Percentiles rank a stretch among this genome's conserved stretches.
Evolutionary conservation across 805 yeast species (phyloP).

Genomic region (Pichia gijzeniarum): DNA sequence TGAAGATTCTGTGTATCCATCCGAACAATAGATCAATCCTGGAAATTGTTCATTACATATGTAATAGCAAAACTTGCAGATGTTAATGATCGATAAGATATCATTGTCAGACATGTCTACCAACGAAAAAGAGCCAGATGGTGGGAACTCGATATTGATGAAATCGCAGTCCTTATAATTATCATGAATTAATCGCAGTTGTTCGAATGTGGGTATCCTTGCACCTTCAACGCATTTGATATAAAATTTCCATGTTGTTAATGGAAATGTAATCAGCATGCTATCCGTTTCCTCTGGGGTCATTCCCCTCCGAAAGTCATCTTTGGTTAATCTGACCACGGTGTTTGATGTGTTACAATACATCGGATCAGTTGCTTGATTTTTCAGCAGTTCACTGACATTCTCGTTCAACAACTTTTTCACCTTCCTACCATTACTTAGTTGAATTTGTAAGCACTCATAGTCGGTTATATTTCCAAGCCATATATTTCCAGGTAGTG

Average conservation of each 20-base stretch:
- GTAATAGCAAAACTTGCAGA: constrained; percentile 60
- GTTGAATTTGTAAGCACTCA: constrained; percentile 35
- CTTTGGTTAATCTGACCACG: constrained; percentile 35
- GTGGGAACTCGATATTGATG: constrained; percentile 58
- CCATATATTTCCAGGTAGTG: constrained; percentile 53
- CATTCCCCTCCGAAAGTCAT: constrained; percentile 24
- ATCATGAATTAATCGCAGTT: constrained; percentile 27
- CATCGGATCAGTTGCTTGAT: constrained; percentile 25
- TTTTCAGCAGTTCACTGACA: neutral
- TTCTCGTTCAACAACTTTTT: neutral
- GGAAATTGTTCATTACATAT: constrained; percentile 33
- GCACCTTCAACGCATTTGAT: constrained; percentile 58
- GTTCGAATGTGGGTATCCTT: constrained; percentile 40
- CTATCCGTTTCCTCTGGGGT: constrained; percentile 21
- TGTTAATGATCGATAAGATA: constrained; percentile 55
- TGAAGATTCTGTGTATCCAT: constrained; percentile 90
- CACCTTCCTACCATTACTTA: constrained; percentile 15
- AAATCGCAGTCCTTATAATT: constrained; percentile 16
- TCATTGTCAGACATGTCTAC: constrained; percentile 63
- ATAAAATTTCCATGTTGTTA: constrained; percentile 47
- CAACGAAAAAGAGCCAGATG: constrained; percentile 76
- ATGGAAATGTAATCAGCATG: constrained; percentile 42
- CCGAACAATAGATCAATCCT: constrained; percentile 68
- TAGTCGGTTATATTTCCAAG: constrained; percentile 78
- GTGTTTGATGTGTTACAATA: constrained; percentile 50